Evolutionary conservation across 345 rosid genomes (phyloP).

Genomic region (Moringa oleifera): DNA sequence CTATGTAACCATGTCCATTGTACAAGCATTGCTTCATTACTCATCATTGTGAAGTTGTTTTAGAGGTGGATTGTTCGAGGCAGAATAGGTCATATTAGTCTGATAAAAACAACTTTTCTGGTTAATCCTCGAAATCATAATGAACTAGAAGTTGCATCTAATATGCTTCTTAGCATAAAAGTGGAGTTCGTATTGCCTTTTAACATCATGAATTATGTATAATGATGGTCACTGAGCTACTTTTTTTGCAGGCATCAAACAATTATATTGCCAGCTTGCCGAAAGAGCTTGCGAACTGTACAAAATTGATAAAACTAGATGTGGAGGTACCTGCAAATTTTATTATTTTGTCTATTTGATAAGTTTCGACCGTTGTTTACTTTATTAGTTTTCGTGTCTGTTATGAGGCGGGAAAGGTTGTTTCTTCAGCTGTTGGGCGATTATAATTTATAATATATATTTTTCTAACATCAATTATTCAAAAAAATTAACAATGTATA

Average conservation of each 20-base stretch:
- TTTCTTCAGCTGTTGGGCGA: background rate
- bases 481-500: slow-evolving; percentile 1
- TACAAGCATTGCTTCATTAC: background rate
- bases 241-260: slow-evolving; percentile 61
- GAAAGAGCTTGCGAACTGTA: slow-evolving; percentile 65
- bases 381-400: background rate
- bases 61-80: background rate
- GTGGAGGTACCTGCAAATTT: slow-evolving; percentile 56
- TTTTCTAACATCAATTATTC: too few species aligned
- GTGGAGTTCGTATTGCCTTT: background rate
- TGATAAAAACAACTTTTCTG: too few species aligned
- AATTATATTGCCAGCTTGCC: slow-evolving; percentile 60
- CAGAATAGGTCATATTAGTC: background rate
- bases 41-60: background rate
- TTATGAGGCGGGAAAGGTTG: background rate
- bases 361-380: slow-evolving; percentile 1
- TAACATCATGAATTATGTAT: background rate
- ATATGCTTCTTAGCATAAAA: background rate
- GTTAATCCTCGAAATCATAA: too few species aligned
- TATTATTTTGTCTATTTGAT: background rate
- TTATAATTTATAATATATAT: slow-evolving; percentile 1
- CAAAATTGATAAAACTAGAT: slow-evolving; percentile 66
- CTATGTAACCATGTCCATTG: background rate
- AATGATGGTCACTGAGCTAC: slow-evolving; percentile 7
- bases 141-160: too few species aligned